These are phyloP conservation scores for Dendrocalamus latiflorus DNA, from an alignment of 202 grass and related monocot species.

Conservation along the genomic window DNA sequence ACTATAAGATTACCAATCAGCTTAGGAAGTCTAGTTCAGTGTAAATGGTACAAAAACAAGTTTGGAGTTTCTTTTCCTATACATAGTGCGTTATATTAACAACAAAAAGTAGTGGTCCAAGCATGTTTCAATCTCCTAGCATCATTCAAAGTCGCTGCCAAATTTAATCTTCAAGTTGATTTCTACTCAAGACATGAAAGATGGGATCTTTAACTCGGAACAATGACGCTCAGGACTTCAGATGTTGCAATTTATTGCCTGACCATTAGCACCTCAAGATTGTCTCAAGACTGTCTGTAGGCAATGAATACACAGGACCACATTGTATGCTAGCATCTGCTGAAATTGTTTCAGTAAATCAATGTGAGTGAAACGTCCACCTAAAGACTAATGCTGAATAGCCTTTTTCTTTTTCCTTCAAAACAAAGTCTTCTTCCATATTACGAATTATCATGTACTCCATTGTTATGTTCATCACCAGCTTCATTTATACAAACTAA, in stretches of 20 bases:
- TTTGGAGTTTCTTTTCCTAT: not conserved
- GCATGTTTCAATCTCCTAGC: not conserved
- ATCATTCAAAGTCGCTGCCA: not conserved
- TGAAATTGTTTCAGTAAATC: not conserved
- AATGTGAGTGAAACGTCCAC: not conserved
- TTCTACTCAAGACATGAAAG: not conserved
- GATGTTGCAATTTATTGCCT: constrained; percentile 15
- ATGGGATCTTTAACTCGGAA: not conserved
- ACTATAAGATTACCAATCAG: not conserved
- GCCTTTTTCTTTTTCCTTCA: not conserved
- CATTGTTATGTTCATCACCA: not conserved
- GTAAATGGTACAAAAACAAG: not conserved
- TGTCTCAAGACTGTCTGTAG: too few relatives aligned
- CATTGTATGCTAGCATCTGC: not conserved
- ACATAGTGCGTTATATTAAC: constrained; percentile 22
- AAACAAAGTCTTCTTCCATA: not conserved
- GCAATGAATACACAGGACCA: constrained; percentile 12
- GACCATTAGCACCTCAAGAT: not conserved
- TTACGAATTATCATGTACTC: not conserved
- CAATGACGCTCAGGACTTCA: not conserved
- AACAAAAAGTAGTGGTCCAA: not conserved
- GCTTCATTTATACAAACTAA: constrained; percentile 27
- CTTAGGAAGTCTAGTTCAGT: not conserved
- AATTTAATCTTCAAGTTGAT: not conserved
- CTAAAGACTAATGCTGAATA: not conserved